These are phyloP conservation scores for Arctostaphylos glauca DNA, from an alignment of 148 eudicot genomes.

Conservation along the genomic window DNA sequence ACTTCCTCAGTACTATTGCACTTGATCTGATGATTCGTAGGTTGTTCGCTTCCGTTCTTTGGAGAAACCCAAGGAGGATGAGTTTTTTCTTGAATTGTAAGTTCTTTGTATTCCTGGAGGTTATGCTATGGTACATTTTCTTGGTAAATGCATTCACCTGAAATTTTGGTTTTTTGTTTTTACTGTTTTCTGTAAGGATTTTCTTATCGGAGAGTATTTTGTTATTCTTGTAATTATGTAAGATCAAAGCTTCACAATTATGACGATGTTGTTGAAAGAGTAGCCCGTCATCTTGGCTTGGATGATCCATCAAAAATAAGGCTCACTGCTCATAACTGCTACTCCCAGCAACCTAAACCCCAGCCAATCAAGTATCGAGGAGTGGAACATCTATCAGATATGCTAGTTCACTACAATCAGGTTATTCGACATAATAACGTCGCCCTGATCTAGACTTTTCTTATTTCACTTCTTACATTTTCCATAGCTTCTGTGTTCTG, in stretches of 20 bases:
- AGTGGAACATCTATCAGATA: slow-evolving; percentile 74
- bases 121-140: background rate
- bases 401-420: slow-evolving; percentile 94
- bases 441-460: background rate
- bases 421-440: slow-evolving; percentile 27
- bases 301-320: slow-evolving; percentile 92
- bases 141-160: background rate
- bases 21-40: slow-evolving; percentile 27
- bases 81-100: slow-evolving; percentile 83
- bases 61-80: slow-evolving; percentile 90
- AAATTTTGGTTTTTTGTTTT: background rate
- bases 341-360: slow-evolving; percentile 98
- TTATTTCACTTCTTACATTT: background rate
- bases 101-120: slow-evolving; percentile 27
- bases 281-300: slow-evolving; percentile 66
- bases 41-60: slow-evolving; percentile 79
- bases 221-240: slow-evolving; percentile 11
- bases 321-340: slow-evolving; percentile 90
- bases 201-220: background rate
- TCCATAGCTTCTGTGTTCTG: background rate
- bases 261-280: slow-evolving; percentile 88
- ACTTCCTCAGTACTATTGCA: slow-evolving; percentile 2
- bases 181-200: background rate
- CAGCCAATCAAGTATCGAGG: slow-evolving; percentile 78
- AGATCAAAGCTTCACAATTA: slow-evolving; percentile 81